Conservation (phyloP, 2,329 filamentous ascomycete species). For the Aureobasidium melanogenum region DNA sequence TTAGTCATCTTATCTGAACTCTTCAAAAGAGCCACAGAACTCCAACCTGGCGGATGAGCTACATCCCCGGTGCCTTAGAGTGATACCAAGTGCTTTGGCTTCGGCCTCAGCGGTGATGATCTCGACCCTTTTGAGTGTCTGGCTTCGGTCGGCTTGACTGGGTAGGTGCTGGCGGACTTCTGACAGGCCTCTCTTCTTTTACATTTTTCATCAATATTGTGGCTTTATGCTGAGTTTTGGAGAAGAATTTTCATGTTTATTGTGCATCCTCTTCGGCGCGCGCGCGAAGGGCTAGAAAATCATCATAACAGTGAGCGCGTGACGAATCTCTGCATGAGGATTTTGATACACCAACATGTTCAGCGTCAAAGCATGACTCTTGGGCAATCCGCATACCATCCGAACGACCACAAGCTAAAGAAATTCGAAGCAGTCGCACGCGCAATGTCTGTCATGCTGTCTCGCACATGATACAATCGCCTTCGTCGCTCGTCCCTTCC, state of each 20-base stretch:
- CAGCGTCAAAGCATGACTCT: too few relatives aligned
- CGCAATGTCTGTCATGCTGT: not conserved
- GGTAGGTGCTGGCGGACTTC: slow-evolving; percentile 16
- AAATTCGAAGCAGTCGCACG: slow-evolving; percentile 18
- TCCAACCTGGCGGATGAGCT: slow-evolving; percentile 90
- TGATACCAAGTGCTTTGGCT: slow-evolving; percentile 47
- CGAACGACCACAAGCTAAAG: slow-evolving; percentile 40
- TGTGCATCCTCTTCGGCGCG: not conserved
- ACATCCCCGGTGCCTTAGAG: slow-evolving; percentile 80
- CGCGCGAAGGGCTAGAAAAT: too few relatives aligned
- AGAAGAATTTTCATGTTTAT: not conserved
- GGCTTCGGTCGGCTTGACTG: slow-evolving; percentile 16
- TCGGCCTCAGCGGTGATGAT: slow-evolving; percentile 15
- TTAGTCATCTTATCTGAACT: slow-evolving; percentile 88
- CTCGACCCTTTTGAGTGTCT: slow-evolving; percentile 15
- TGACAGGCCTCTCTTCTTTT: slow-evolving; percentile 14
- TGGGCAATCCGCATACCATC: too few relatives aligned
- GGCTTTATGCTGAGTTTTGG: slow-evolving; percentile 6
- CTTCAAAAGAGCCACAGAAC: slow-evolving; percentile 85
- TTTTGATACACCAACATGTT: slow-evolving; percentile 19
- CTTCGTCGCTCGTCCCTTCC: not conserved
- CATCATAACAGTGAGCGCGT: too few relatives aligned
- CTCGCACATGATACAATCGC: not conserved
- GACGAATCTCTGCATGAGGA: not conserved
- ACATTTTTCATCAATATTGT: slow-evolving; percentile 9